Conservation (phyloP, 495 filamentous ascomycete genomes). For the Penicillium odoratum region DNA sequence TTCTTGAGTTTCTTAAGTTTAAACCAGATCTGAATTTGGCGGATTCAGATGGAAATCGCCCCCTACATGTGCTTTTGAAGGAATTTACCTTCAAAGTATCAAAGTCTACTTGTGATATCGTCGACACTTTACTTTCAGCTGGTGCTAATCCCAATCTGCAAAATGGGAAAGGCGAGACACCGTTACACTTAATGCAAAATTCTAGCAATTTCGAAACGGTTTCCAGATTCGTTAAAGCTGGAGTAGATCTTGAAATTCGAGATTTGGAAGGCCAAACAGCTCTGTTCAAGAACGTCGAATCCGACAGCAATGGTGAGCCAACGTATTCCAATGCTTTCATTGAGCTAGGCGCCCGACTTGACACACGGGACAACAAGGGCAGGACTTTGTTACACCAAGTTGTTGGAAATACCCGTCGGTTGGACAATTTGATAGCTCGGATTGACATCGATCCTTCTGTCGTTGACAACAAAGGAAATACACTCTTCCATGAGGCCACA, state of each 20-base stretch:
- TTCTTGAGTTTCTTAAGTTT: slow-evolving; percentile 3
- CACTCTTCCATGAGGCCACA: background rate
- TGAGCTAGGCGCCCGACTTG: slow-evolving; percentile 13
- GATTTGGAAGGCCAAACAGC: slow-evolving; percentile 17
- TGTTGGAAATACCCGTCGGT: background rate
- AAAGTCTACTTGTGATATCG: background rate
- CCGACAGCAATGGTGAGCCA: background rate
- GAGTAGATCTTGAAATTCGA: slow-evolving; percentile 21
- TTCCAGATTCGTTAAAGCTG: slow-evolving; percentile 15
- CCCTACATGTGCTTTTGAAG: slow-evolving; percentile 6
- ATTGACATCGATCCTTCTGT: background rate
- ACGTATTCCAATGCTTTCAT: slow-evolving; percentile 7
- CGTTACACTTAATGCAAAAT: slow-evolving; percentile 6
- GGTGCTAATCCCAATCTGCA: slow-evolving; percentile 20
- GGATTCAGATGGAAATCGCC: slow-evolving; percentile 1
- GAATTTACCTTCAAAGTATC: too few species aligned
- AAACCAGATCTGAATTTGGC: slow-evolving; percentile 7
- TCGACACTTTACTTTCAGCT: slow-evolving; percentile 17
- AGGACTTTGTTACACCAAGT: slow-evolving; percentile 18
- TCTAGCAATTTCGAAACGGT: background rate
- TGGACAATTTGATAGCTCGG: background rate
- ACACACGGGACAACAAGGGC: slow-evolving; percentile 21
- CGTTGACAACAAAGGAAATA: background rate
- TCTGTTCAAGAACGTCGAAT: slow-evolving; percentile 11
- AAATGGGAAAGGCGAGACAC: slow-evolving; percentile 16